Evolutionary conservation across 805 yeast genomes (phyloP).

Genomic region (Starmerella apicola): DNA sequence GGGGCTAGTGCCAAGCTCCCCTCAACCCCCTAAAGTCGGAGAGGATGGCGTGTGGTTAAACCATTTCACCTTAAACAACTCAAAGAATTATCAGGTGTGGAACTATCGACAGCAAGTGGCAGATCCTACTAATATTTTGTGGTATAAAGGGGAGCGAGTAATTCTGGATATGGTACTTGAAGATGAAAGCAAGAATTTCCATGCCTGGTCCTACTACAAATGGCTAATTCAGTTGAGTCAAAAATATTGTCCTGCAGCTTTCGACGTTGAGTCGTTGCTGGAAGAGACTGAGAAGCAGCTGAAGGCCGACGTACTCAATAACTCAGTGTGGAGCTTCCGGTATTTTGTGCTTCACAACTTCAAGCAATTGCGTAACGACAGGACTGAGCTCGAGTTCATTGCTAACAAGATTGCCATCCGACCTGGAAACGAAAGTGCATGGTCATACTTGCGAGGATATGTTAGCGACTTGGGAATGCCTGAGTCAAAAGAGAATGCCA

Average conservation of each 20-base stretch:
- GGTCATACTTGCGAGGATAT: slow-evolving; percentile 71
- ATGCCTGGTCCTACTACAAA: slow-evolving; percentile 86
- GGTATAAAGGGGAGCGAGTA: slow-evolving; percentile 44
- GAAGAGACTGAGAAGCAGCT: slow-evolving; percentile 39
- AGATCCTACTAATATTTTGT: slow-evolving; percentile 23
- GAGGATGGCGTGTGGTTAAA: slow-evolving; percentile 73
- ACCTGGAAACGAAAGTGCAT: slow-evolving; percentile 72
- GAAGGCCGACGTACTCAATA: slow-evolving; percentile 61
- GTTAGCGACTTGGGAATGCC: background rate
- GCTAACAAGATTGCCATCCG: slow-evolving; percentile 39
- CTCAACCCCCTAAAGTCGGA: slow-evolving; percentile 20
- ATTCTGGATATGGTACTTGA: slow-evolving; percentile 55
- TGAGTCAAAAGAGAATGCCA: slow-evolving; percentile 1
- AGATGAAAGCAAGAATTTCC: slow-evolving; percentile 82
- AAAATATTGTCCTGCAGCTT: slow-evolving; percentile 2
- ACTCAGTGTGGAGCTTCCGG: slow-evolving; percentile 89
- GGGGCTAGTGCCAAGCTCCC: slow-evolving; percentile 21
- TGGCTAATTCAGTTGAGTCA: slow-evolving; percentile 51
- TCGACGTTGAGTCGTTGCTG: slow-evolving; percentile 33
- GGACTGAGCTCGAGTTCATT: slow-evolving; percentile 44
- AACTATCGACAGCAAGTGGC: slow-evolving; percentile 68
- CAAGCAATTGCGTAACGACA: slow-evolving; percentile 21
- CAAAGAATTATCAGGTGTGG: slow-evolving; percentile 97
- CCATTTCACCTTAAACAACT: slow-evolving; percentile 55
- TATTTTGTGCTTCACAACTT: slow-evolving; percentile 36